A percentile compares a stretch with the other conserved stretches of the same genome.
phyloP scores from a whole-genome alignment of 2,329 filamentous ascomycete genomes.

The Stachybotrys chlorohalonatus region DNA sequence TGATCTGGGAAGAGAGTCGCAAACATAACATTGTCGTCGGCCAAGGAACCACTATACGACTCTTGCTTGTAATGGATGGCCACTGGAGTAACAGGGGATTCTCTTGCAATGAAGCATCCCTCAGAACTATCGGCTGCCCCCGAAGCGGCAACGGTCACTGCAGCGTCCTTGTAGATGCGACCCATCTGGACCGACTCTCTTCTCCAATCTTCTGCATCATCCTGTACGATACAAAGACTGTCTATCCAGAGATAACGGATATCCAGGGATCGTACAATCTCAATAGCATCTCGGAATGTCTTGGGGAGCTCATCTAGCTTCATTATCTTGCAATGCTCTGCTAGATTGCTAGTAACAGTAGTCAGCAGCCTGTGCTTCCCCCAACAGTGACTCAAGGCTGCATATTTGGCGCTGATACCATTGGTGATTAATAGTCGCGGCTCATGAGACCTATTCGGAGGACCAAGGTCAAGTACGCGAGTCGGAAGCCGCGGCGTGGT shows the following conservation, averaged over 20 bases:
- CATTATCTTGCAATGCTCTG: neutral
- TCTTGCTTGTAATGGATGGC: neutral
- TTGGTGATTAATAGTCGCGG: neutral
- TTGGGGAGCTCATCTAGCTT: neutral
- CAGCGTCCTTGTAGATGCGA: neutral
- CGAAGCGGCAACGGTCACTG: neutral
- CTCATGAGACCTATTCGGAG: neutral
- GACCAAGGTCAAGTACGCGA: neutral
- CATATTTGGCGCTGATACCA: neutral
- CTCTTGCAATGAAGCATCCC: neutral
- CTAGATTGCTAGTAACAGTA: neutral
- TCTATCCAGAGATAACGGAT: neutral
- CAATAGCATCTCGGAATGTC: neutral
- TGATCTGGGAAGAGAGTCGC: neutral
- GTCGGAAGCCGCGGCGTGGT: neutral
- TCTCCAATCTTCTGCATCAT: neutral
- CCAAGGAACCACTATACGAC: neutral
- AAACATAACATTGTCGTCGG: neutral
- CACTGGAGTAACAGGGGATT: neutral
- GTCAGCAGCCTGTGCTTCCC: neutral
- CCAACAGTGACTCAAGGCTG: neutral
- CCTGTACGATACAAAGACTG: neutral
- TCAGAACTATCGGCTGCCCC: neutral
- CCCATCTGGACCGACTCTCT: neutral
- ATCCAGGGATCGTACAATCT: neutral